These are phyloP conservation scores for Trichoderma sp. DNA, from an alignment of 2,329 filamentous ascomycete genomes.

Conservation along the genomic window DNA sequence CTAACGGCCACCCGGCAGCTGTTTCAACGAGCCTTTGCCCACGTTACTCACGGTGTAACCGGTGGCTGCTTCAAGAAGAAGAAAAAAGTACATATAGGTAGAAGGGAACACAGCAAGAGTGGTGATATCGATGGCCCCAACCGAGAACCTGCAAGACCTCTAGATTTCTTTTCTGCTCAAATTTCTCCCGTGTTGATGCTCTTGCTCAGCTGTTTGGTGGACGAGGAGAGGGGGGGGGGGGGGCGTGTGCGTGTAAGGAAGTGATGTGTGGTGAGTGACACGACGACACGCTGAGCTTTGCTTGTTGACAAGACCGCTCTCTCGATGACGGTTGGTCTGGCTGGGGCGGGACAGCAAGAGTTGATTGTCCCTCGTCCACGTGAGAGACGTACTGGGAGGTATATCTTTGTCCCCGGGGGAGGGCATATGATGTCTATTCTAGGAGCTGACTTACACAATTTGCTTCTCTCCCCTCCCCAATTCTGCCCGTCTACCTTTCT, in stretches of 20 bases:
- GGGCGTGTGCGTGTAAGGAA: not conserved
- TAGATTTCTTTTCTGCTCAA: not conserved
- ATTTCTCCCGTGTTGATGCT: not conserved
- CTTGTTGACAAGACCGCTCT: conserved; percentile 3
- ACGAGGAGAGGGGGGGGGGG: no score
- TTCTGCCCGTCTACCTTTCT: no score
- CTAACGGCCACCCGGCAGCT: conserved; percentile 16
- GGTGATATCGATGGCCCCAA: conserved; percentile 5
- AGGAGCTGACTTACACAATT: conserved; percentile 24
- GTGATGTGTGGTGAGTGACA: not conserved
- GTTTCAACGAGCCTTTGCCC: conserved; percentile 27
- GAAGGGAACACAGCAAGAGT: not conserved
- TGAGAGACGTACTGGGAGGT: conserved; percentile 21
- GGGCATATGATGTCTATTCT: conserved; percentile 26
- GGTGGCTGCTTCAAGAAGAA: conserved; percentile 1
- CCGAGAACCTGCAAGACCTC: not conserved
- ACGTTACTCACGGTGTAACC: conserved; percentile 21
- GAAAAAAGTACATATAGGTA: not conserved
- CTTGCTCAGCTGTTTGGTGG: no score
- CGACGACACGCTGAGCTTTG: conserved; percentile 18
- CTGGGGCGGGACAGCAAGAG: not conserved
- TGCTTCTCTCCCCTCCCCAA: not conserved
- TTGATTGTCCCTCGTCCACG: conserved; percentile 17
- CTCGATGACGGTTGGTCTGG: not conserved
- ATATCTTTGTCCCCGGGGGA: not conserved